Evolutionary conservation across 2,329 filamentous ascomycete genomes (phyloP).

Genomic region (Tolypocladium endophyticum): DNA sequence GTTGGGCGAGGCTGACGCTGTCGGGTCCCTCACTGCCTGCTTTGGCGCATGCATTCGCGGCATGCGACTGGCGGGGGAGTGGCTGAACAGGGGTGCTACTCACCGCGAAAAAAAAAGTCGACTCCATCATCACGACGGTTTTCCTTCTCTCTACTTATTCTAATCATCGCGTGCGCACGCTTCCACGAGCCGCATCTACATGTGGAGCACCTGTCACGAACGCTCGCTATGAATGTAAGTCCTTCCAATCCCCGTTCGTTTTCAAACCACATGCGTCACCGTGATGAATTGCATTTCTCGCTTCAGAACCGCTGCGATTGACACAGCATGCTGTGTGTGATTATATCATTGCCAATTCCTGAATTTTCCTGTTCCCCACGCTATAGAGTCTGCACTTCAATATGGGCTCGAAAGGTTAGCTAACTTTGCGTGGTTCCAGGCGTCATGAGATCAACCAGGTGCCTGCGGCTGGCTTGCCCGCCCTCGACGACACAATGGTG

Average conservation of each 20-base stretch:
- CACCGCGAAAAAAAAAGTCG: background rate
- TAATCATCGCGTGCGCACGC: background rate
- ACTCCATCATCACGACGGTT: background rate
- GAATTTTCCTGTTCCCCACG: slow-evolving; percentile 12
- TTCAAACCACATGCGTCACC: slow-evolving; percentile 3
- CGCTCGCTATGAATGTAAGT: slow-evolving; percentile 27
- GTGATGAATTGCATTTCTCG: slow-evolving; percentile 33
- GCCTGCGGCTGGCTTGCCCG: slow-evolving; percentile 24
- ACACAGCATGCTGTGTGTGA: slow-evolving; percentile 33
- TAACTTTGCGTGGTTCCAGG: slow-evolving; percentile 10
- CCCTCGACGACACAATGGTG: slow-evolving; percentile 6
- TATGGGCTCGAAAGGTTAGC: background rate
- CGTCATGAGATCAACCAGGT: slow-evolving; percentile 25
- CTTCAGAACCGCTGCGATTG: slow-evolving; percentile 42
- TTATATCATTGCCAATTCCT: slow-evolving; percentile 29
- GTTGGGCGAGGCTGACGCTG: background rate
- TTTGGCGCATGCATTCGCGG: background rate
- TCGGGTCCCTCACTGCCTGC: background rate
- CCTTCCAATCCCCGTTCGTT: background rate
- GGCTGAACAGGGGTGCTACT: background rate
- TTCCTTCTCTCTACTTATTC: background rate
- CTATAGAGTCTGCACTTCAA: background rate
- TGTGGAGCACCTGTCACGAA: slow-evolving; percentile 2
- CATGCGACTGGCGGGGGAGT: slow-evolving; percentile 1
- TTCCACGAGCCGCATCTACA: background rate